phyloP scores from a whole-genome alignment of 2,329 filamentous ascomycete species.

The Diplodia scrobiculata region DNA sequence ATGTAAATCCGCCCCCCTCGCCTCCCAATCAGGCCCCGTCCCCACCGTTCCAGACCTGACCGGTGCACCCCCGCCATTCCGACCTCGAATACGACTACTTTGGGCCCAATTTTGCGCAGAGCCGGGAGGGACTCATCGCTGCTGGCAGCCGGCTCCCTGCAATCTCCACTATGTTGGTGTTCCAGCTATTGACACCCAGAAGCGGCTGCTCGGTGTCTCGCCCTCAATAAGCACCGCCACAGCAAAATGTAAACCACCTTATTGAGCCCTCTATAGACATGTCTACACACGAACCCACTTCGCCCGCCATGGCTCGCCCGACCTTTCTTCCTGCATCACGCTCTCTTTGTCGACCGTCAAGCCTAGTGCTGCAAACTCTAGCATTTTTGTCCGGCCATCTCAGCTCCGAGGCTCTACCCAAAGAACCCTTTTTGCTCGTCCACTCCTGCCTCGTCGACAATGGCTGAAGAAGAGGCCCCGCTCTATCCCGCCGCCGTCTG shows the following conservation, averaged over 20 bases:
- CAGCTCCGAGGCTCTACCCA: background rate
- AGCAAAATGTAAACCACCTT: background rate
- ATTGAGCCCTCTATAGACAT: slow-evolving; percentile 19
- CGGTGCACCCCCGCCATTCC: background rate
- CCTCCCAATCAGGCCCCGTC: background rate
- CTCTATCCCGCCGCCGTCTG: slow-evolving; percentile 44
- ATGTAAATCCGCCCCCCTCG: background rate
- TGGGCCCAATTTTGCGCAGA: too few species aligned
- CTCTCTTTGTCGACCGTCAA: background rate
- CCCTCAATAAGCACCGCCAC: background rate
- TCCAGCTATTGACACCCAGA: slow-evolving; percentile 30
- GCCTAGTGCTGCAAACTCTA: background rate
- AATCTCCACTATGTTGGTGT: background rate
- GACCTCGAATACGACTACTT: too few species aligned
- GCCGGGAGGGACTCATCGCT: too few species aligned
- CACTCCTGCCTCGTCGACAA: background rate
- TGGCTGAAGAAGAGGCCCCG: slow-evolving; percentile 29
- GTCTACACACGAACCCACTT: background rate
- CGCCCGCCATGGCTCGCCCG: slow-evolving; percentile 12
- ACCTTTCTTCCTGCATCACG: background rate
- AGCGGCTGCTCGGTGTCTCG: slow-evolving; percentile 15
- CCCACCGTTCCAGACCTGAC: background rate
- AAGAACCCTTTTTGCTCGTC: background rate
- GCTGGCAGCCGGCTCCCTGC: too few species aligned
- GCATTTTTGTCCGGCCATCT: background rate